These are phyloP conservation scores for Neurospora hispaniola DNA, from an alignment of 495 filamentous ascomycete species.

Conservation along the genomic window DNA sequence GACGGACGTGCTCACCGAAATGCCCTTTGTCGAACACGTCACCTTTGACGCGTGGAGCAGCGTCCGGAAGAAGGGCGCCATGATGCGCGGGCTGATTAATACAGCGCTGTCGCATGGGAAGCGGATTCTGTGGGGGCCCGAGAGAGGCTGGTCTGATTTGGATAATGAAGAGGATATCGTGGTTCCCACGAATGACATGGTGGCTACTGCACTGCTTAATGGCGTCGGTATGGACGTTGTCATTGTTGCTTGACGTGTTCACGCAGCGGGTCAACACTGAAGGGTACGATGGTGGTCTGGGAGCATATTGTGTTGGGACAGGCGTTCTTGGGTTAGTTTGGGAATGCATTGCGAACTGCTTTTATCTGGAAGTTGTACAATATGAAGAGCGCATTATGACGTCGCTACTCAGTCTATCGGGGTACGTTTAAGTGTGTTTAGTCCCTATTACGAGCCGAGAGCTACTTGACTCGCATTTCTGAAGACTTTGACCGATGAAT, in stretches of 20 bases:
- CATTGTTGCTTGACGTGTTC: conserved; percentile 1
- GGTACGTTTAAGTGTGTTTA: neutral
- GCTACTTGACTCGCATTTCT: neutral
- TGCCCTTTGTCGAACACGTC: conserved; percentile 51
- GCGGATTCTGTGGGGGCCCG: conserved; percentile 56
- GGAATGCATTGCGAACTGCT: neutral
- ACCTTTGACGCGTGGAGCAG: conserved; percentile 68
- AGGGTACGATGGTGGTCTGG: neutral
- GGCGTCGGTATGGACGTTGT: conserved; percentile 5
- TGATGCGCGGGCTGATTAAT: conserved; percentile 58
- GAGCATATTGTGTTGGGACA: neutral
- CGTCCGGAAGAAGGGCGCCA: conserved; percentile 54
- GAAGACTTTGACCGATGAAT: neutral
- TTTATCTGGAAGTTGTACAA: neutral
- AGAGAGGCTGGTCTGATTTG: conserved; percentile 52
- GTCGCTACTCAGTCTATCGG: neutral
- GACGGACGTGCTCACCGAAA: conserved; percentile 42
- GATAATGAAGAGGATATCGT: conserved; percentile 23
- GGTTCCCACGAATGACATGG: neutral
- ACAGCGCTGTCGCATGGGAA: conserved; percentile 41
- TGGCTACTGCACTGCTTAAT: conserved; percentile 1
- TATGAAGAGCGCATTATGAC: neutral
- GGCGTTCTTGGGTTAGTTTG: neutral
- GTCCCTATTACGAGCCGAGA: neutral
- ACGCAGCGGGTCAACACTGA: neutral